Evolutionary conservation across 2,329 filamentous ascomycete genomes (phyloP).

Genomic region (Aspergillus tamarii): DNA sequence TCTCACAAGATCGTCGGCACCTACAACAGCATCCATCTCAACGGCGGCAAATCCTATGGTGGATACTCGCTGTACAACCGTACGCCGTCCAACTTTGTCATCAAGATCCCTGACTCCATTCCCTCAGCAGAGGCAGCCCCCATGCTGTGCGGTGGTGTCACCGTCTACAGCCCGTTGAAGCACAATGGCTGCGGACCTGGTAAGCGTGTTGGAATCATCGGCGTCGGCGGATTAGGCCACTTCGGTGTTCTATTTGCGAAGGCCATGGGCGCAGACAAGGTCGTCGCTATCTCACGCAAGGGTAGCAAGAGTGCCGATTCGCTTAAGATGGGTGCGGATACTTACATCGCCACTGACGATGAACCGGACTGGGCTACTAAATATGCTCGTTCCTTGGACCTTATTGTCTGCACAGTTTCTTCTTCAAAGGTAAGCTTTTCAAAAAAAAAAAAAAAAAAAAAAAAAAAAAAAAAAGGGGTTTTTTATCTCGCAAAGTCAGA

Average conservation of each 20-base stretch:
- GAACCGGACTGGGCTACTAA: conserved; percentile 57
- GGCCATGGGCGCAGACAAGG: conserved; percentile 69
- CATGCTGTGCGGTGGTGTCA: conserved; percentile 79
- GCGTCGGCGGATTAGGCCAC: conserved; percentile 74
- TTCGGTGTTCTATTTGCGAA: conserved; percentile 72
- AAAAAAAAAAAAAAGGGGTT: too few relatives aligned
- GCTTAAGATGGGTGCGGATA: conserved; percentile 58
- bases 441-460: too few relatives aligned
- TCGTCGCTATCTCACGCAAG: conserved; percentile 60
- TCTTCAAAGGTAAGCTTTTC: conserved; percentile 47
- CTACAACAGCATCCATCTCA: conserved; percentile 38
- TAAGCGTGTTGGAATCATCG: conserved; percentile 72
- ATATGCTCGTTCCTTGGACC: conserved; percentile 54
- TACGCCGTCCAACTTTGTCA: conserved; percentile 59
- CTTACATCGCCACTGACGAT: conserved; percentile 60
- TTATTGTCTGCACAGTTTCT: conserved; percentile 62
- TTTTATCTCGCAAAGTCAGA: background rate
- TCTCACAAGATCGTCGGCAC: conserved; percentile 33
- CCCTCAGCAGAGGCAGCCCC: conserved; percentile 61
- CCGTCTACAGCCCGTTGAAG: conserved; percentile 70
- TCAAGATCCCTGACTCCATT: conserved; percentile 60
- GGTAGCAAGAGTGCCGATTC: conserved; percentile 56
- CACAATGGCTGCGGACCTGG: conserved; percentile 71
- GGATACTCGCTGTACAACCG: conserved; percentile 64
- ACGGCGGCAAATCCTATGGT: conserved; percentile 68